phyloP scores from a whole-genome alignment of 1,139 yeast genomes.

The Zhuliangozyma parablackwelliae region DNA sequence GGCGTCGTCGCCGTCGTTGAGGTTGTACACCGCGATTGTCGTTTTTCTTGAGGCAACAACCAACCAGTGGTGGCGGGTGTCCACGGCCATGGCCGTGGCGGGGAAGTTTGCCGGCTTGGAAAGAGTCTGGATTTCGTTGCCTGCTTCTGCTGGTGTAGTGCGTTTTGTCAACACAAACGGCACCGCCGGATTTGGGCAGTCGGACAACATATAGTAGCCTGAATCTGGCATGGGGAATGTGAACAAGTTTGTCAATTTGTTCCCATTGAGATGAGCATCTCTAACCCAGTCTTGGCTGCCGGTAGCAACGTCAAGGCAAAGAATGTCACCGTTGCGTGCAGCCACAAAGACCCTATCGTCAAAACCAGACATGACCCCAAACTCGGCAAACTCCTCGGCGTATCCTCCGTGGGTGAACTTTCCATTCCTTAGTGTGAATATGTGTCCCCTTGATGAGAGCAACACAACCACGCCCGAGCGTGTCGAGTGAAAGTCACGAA shows the following conservation, averaged over 20 bases:
- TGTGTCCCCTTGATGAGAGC: constrained; percentile 61
- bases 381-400: constrained; percentile 31
- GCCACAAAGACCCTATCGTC: constrained; percentile 40
- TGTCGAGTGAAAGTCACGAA: constrained; percentile 56
- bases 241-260: constrained; percentile 56
- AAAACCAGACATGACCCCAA: constrained; percentile 50
- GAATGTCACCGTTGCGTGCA: constrained; percentile 49
- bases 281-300: constrained; percentile 20
- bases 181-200: constrained; percentile 65
- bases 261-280: constrained; percentile 16
- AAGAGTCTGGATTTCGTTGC: too few relatives aligned
- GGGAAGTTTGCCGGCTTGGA: constrained; percentile 47
- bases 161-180: constrained; percentile 42
- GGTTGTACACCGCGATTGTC: constrained; percentile 53
- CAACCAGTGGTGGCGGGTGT: constrained; percentile 34
- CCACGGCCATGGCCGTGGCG: constrained; percentile 52
- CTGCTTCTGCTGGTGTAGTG: background rate
- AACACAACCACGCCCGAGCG: constrained; percentile 38
- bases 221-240: constrained; percentile 16
- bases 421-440: constrained; percentile 26
- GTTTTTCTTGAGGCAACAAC: constrained; percentile 73
- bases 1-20: constrained; percentile 17
- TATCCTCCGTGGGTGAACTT: constrained; percentile 30
- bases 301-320: constrained; percentile 38
- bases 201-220: constrained; percentile 41